Evolutionary conservation across 176 grass and related monocot genomes (phyloP).

Genomic region (Carex parvula): DNA sequence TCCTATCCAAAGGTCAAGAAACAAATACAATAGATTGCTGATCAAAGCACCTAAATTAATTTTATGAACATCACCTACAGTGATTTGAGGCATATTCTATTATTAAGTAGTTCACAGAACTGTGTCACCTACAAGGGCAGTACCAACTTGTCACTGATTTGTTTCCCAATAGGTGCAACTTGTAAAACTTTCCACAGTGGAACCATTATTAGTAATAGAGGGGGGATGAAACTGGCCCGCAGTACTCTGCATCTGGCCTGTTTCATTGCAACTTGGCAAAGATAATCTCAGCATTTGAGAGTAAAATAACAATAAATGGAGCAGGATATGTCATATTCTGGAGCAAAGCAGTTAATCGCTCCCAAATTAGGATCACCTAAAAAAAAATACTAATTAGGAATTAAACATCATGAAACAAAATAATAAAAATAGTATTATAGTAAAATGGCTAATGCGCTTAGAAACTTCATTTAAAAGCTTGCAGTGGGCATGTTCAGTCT

Average conservation of each 20-base stretch:
- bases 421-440: neutral
- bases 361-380: neutral
- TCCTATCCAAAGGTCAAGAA: neutral
- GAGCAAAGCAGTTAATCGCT: neutral
- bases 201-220: neutral
- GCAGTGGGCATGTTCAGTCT: neutral
- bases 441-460: neutral
- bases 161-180: constrained; percentile 6
- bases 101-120: neutral
- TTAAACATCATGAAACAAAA: neutral
- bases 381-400: neutral
- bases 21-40: neutral
- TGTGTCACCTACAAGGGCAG: neutral
- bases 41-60: neutral
- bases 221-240: constrained; percentile 1
- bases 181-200: neutral
- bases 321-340: constrained; percentile 5
- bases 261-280: neutral
- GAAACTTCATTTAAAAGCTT: neutral
- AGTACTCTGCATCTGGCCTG: constrained; percentile 1
- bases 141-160: constrained; percentile 24
- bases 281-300: neutral
- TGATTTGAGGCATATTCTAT: neutral
- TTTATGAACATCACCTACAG: neutral
- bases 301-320: neutral